These are phyloP conservation scores for Thalassiosira mediterranea DNA, from an alignment of 352 stramenopile genomes.

Conservation along the genomic window DNA sequence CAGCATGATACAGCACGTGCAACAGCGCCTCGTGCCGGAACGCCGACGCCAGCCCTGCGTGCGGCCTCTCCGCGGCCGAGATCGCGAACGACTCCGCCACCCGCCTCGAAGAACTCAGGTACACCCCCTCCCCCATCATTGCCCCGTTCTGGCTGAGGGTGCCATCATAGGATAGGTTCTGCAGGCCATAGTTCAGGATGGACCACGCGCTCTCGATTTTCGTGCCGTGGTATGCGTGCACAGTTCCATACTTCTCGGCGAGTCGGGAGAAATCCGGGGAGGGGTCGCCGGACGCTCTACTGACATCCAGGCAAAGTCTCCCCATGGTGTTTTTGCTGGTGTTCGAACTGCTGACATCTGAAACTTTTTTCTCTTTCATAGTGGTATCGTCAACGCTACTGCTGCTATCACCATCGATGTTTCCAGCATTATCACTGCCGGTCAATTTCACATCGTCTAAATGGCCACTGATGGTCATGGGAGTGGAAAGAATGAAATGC, in stretches of 20 bases:
- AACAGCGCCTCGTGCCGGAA: conserved; percentile 21
- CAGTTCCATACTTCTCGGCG: conserved; percentile 12
- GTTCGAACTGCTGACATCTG: no score
- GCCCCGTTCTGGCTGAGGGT: conserved; percentile 17
- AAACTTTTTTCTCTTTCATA: no score
- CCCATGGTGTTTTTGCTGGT: background rate
- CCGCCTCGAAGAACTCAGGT: conserved; percentile 11
- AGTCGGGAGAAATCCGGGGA: conserved; percentile 8
- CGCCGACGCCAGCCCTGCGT: background rate
- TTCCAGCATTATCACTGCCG: background rate
- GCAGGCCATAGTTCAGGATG: conserved; percentile 31
- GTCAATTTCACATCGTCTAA: background rate
- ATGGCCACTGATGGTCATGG: background rate
- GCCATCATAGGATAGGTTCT: conserved; percentile 18
- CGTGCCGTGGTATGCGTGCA: conserved; percentile 28
- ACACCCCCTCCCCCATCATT: conserved; percentile 29
- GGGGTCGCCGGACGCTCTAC: conserved; percentile 2
- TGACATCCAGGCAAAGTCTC: conserved; percentile 11
- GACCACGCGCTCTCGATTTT: conserved; percentile 37
- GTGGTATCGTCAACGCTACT: background rate
- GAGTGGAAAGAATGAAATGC: conserved; percentile 10
- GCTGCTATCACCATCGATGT: conserved; percentile 1
- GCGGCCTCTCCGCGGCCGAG: conserved; percentile 3
- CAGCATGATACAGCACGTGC: conserved; percentile 8
- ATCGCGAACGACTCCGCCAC: conserved; percentile 16